Base-by-base conservation (phyloP, 2,329 filamentous ascomycete species). In the Xylaria sp. region DNA sequence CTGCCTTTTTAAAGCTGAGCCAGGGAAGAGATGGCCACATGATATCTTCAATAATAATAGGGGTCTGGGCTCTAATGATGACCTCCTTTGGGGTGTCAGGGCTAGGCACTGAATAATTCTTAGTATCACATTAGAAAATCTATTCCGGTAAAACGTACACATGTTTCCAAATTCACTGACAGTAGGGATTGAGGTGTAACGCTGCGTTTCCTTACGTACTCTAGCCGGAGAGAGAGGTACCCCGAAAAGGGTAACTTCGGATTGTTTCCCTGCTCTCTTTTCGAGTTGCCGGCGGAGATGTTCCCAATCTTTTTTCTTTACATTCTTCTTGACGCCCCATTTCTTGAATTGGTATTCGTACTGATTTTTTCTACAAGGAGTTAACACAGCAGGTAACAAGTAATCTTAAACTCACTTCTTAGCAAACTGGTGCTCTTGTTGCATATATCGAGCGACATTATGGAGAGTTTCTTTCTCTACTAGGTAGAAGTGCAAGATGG, bases 291-390 rank as follows among this genome's bases (percentile, higher is more conserved):
- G 41, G 18, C 13, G 13, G 20, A 65, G 28, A 53, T 50, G 3
- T 23, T 43, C 8, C 66, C 62, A 68, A 50, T 48, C 23, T 3
- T 45, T 20, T 13, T 45, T 59, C 7, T 32, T 25, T 5, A 25
- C 2, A 18, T 65, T 61, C 32, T 62, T 68, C 30, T 48, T 60
- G 28, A 68, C 23, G 18, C 52, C 52, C 66, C 66, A 65, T 62
- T 68, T 68, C 30, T 65, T 62, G n/a, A 68, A 34, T 46, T 65
- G 57, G 25, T 68, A 65, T 9, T 52, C 30, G 8, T 68, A 68
- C 28, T 65, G 62, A 28, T 15, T 28, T 12, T 61, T 52, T 5
- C 66, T 65, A 18, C 9, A 10, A 3, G 1, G 1, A 32, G 12
- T 59, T 36, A 59, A 43, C 2, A 48, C 45, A 3, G 18, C 7